Conservation (phyloP, 176 grass and related monocot genomes). For the Avena eriantha region DNA sequence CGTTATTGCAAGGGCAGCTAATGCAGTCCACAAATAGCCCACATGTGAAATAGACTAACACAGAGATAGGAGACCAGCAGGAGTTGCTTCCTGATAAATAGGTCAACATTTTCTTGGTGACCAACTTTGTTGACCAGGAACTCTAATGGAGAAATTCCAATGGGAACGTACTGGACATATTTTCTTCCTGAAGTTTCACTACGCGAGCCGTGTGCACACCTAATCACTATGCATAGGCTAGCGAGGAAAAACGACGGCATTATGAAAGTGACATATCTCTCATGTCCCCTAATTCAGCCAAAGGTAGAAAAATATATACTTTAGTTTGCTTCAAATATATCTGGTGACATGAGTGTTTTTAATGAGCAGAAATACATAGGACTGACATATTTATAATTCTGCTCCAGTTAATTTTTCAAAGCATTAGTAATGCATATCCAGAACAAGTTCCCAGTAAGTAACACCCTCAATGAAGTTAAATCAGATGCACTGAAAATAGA, state of each 20-base stretch:
- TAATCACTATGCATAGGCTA: neutral
- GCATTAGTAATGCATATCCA: too few relatives aligned
- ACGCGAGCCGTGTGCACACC: neutral
- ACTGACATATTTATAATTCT: too few relatives aligned
- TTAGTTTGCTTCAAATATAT: neutral
- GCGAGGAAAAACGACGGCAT: neutral
- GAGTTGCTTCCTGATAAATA: slow-evolving; percentile 1
- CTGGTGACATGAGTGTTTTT: neutral
- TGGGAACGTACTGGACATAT: slow-evolving; percentile 18
- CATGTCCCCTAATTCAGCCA: neutral
- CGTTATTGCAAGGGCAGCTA: slow-evolving; percentile 28
- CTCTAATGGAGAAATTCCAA: slow-evolving; percentile 5
- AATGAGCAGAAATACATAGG: neutral
- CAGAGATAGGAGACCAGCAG: neutral
- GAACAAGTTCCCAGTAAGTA: too few relatives aligned
- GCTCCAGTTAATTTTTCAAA: too few relatives aligned
- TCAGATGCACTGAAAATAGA: too few relatives aligned
- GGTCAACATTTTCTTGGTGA: slow-evolving; percentile 33
- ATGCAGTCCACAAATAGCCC: neutral
- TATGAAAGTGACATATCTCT: neutral
- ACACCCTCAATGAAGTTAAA: too few relatives aligned
- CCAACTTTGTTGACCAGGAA: slow-evolving; percentile 31
- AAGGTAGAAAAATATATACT: neutral
- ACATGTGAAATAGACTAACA: slow-evolving; percentile 30
- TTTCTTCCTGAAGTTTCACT: slow-evolving; percentile 41